Percentiles rank a stretch among this genome's conserved stretches.
Evolutionary conservation across 352 stramenopile genomes (phyloP).

Genomic region (Hyaloperonospora arabidopsidis): DNA sequence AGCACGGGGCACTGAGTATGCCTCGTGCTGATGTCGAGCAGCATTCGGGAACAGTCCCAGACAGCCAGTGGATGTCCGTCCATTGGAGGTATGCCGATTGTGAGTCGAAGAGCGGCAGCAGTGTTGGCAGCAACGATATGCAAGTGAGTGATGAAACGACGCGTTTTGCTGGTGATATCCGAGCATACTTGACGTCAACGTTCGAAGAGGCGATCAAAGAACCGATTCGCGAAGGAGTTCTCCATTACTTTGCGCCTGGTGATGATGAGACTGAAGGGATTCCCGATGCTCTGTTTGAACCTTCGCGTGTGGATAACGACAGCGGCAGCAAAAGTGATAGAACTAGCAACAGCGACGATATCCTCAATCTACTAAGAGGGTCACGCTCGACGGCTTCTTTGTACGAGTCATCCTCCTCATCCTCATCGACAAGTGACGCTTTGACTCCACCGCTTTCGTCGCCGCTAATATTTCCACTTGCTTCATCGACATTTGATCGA

Average conservation of each 20-base stretch:
- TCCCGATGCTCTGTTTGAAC: conserved; percentile 3
- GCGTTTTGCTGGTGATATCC: background rate
- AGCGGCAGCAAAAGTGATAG: background rate
- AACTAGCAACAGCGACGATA: background rate
- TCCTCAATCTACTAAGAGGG: background rate
- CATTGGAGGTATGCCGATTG: conserved; percentile 25
- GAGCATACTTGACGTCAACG: background rate
- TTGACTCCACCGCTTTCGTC: conserved; percentile 1
- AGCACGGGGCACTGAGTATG: conserved; percentile 12
- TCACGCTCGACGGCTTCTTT: background rate
- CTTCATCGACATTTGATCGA: background rate
- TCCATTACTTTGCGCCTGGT: conserved; percentile 2
- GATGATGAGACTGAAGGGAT: conserved; percentile 2
- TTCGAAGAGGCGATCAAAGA: background rate
- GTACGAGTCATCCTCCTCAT: conserved; percentile 2
- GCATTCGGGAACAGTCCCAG: background rate
- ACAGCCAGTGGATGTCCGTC: conserved; percentile 5
- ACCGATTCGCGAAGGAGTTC: background rate
- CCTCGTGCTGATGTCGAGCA: conserved; percentile 5
- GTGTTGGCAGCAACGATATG: background rate
- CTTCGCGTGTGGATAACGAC: conserved; percentile 1
- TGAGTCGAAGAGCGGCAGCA: background rate
- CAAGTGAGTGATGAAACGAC: background rate
- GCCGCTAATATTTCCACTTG: background rate
- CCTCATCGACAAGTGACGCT: background rate